Evolutionary conservation across 306 rosid species (phyloP), one percentile per base, ranked within the genome.

Genomic region (Dalbergia cultrata): DNA sequence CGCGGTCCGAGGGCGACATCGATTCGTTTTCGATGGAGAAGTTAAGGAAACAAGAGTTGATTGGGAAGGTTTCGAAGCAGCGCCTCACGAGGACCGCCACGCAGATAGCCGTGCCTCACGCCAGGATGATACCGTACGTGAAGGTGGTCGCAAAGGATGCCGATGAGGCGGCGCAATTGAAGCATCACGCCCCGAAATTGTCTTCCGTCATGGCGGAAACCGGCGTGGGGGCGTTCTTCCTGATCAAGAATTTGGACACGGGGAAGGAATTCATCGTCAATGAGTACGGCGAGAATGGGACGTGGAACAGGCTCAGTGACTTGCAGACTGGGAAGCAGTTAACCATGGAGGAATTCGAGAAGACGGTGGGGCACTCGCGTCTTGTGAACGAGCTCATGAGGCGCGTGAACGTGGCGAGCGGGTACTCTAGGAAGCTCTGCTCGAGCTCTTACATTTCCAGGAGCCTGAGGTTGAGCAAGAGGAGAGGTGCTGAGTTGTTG

Each of bases 211-310:
- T 66, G 37, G 75, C 82, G 22, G 82, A 77, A 14, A 56, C 56
- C 1, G 61, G 65, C 18, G 44, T 88, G 0, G 88, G 89, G 0
- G 86, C 92, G 0, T 88, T 89, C 60, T 84, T 90, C 72, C 35
- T 94, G 70, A 90, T 94, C 14, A 94, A 86, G 67, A 92, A 89
- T 72, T 19, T 90, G 78, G 97, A 94, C 34, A 91, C 93, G 0
- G 98, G 98, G n/a, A 94, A 76, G 10, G 94, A 94, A 50, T 94
- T 94, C 35, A 75, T 94, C 2, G 92, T 94, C 17, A 94, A 85
- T 0, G 97, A 88, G 81, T 88, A 13, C 2, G 85, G 76, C 0
- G 83, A 90, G 50, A 83, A 85, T 13, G 98, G 98, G 53, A 68
- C 47, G 84, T 93, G 93, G 97, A 91, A 93, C 35, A 80, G 73